phyloP scores from a whole-genome alignment of 2,329 filamentous ascomycete genomes.

The Hymenoscyphus occultus region DNA sequence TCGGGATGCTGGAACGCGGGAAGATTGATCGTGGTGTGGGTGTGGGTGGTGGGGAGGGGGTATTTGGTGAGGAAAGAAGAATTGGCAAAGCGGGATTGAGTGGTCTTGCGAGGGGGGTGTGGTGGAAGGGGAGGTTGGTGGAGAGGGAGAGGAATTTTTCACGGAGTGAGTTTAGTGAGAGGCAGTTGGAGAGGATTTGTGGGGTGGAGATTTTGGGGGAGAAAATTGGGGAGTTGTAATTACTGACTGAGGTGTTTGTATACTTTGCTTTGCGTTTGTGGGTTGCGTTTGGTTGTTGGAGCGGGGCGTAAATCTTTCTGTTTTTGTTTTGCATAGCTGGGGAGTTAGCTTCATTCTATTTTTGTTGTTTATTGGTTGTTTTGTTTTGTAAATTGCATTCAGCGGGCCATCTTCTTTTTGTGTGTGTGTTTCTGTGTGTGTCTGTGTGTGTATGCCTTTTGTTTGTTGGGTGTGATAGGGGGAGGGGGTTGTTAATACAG shows the following conservation, averaged over 20 bases:
- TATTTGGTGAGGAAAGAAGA: too few relatives aligned
- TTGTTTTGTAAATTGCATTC: background rate
- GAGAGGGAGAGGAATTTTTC: conserved; percentile 28
- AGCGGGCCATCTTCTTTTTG: background rate
- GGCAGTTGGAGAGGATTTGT: conserved; percentile 34
- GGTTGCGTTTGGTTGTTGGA: background rate
- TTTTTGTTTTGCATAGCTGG: conserved; percentile 1
- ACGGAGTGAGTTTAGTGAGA: conserved; percentile 28
- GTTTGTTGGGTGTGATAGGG: too few relatives aligned
- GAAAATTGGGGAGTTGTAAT: conserved; percentile 26
- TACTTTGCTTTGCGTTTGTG: background rate
- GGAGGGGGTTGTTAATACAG: too few relatives aligned
- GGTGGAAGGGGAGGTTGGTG: background rate
- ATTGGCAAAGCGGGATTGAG: too few relatives aligned
- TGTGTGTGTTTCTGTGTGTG: too few relatives aligned
- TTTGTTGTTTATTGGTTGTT: too few relatives aligned
- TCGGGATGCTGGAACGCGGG: conserved; percentile 62
- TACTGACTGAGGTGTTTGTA: background rate
- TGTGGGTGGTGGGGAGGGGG: conserved; percentile 6
- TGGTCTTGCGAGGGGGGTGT: background rate
- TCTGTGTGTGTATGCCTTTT: too few relatives aligned
- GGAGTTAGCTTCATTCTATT: background rate
- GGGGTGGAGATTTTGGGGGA: conserved; percentile 29
- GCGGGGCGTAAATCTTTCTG: too few relatives aligned
- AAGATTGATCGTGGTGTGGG: conserved; percentile 13